These are phyloP conservation scores for Skeletonema grethae DNA, from an alignment of 108 stramenopile genomes.

Conservation along the genomic window DNA sequence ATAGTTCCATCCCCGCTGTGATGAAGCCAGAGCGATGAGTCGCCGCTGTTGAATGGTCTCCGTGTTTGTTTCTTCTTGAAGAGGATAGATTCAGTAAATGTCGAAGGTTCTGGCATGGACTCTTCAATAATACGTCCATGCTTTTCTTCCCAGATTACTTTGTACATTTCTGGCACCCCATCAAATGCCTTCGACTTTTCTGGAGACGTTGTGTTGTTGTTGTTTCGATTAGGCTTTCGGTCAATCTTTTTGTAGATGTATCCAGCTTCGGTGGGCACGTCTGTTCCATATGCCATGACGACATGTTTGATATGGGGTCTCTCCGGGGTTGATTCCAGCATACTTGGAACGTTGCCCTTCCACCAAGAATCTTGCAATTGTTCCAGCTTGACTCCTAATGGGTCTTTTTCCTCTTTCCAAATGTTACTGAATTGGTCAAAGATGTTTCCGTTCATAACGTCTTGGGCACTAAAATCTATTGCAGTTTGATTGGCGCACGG, in stretches of 20 bases:
- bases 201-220: background rate
- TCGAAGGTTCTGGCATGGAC: conserved; percentile 19
- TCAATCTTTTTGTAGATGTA: conserved; percentile 57
- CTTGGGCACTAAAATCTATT: conserved; percentile 33
- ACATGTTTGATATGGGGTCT: conserved; percentile 84
- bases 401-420: conserved; percentile 73
- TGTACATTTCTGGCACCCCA: conserved; percentile 43
- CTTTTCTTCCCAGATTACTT: conserved; percentile 69
- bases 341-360: conserved; percentile 58
- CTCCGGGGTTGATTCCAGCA: conserved; percentile 74
- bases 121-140: conserved; percentile 52
- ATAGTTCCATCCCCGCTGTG: conserved; percentile 89
- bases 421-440: conserved; percentile 70
- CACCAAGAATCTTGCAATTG: conserved; percentile 76
- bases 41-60: conserved; percentile 29
- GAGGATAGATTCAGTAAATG: conserved; percentile 49
- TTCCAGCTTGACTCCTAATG: conserved; percentile 67
- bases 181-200: conserved; percentile 21
- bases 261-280: conserved; percentile 84
- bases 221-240: conserved; percentile 6
- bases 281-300: conserved; percentile 81
- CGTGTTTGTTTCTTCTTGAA: conserved; percentile 62
- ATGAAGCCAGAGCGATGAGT: conserved; percentile 32
- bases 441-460: conserved; percentile 62
- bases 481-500: conserved; percentile 39